Conservation (phyloP, 2,329 filamentous ascomycete genomes). For the Fusarium penzigii region DNA sequence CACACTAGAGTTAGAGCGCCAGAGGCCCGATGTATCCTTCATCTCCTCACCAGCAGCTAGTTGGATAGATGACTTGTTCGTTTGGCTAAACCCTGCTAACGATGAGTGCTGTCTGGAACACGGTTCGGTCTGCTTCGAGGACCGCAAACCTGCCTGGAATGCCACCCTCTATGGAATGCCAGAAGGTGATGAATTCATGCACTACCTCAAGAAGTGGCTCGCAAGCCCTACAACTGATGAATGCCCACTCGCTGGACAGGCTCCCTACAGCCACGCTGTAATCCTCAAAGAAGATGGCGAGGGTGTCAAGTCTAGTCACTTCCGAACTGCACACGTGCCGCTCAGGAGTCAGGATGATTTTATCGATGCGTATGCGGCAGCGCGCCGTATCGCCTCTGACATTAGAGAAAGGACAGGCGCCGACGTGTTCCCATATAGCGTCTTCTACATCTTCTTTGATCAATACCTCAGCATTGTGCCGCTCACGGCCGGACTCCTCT, state of each 20-base stretch:
- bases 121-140: constrained; percentile 74
- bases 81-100: constrained; percentile 87
- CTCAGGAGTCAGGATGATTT: constrained; percentile 89
- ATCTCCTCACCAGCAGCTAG: constrained; percentile 86
- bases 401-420: constrained; percentile 71
- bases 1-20: constrained; percentile 90
- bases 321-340: constrained; percentile 86
- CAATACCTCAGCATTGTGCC: constrained; percentile 86
- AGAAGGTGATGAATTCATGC: constrained; percentile 84
- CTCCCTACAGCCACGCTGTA: constrained; percentile 82
- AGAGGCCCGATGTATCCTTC: constrained; percentile 83
- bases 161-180: constrained; percentile 90
- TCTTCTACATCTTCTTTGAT: constrained; percentile 99
- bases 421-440: constrained; percentile 92
- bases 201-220: constrained; percentile 84
- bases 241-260: constrained; percentile 86
- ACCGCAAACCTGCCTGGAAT: constrained; percentile 82
- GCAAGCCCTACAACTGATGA: constrained; percentile 75
- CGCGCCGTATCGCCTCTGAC: constrained; percentile 80
- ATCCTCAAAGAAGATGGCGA: constrained; percentile 69
- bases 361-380: constrained; percentile 85
- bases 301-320: constrained; percentile 81
- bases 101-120: constrained; percentile 73
- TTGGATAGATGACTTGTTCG: constrained; percentile 96
- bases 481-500: constrained; percentile 77